Evolutionary conservation across 306 rosid genomes (phyloP).

Genomic region (Acacia melanoxylon): DNA sequence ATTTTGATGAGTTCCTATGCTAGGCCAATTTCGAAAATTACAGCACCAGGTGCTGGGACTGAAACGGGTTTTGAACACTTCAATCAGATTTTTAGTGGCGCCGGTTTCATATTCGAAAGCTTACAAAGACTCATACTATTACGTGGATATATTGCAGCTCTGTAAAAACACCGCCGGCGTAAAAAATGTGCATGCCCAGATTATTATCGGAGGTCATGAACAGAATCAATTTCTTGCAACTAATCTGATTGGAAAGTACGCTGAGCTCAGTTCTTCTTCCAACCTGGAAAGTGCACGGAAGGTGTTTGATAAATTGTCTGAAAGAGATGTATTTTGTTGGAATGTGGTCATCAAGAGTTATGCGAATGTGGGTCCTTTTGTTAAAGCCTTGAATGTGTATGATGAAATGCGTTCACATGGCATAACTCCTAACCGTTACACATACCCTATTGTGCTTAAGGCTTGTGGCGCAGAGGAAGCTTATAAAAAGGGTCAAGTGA

Average conservation of each 20-base stretch:
- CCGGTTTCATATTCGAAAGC: slow-evolving; percentile 2
- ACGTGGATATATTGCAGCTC: slow-evolving; percentile 40
- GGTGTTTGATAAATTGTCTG: slow-evolving; percentile 68
- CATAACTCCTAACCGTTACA: slow-evolving; percentile 48
- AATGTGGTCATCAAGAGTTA: slow-evolving; percentile 72
- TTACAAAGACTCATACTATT: slow-evolving; percentile 43
- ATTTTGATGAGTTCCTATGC: slow-evolving; percentile 36
- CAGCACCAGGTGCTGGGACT: slow-evolving; percentile 29
- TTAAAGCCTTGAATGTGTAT: slow-evolving; percentile 53
- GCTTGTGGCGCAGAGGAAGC: slow-evolving; percentile 66
- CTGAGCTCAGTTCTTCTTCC: slow-evolving; percentile 12
- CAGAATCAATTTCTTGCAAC: slow-evolving; percentile 60
- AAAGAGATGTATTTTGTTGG: slow-evolving; percentile 75
- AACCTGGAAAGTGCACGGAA: slow-evolving; percentile 51
- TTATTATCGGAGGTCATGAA: slow-evolving; percentile 47
- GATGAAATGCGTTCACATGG: slow-evolving; percentile 51
- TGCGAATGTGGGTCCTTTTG: slow-evolving; percentile 63
- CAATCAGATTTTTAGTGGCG: slow-evolving; percentile 13
- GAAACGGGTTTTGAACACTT: slow-evolving; percentile 6
- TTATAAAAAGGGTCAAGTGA: slow-evolving; percentile 42
- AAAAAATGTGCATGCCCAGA: slow-evolving; percentile 61
- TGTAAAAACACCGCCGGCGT: slow-evolving; percentile 42
- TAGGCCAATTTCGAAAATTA: slow-evolving; percentile 34
- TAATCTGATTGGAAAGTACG: slow-evolving; percentile 60
- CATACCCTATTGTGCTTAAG: slow-evolving; percentile 74